Conservation (phyloP, 2,329 filamentous ascomycete species). For the Pseudogymnoascus sp. region DNA sequence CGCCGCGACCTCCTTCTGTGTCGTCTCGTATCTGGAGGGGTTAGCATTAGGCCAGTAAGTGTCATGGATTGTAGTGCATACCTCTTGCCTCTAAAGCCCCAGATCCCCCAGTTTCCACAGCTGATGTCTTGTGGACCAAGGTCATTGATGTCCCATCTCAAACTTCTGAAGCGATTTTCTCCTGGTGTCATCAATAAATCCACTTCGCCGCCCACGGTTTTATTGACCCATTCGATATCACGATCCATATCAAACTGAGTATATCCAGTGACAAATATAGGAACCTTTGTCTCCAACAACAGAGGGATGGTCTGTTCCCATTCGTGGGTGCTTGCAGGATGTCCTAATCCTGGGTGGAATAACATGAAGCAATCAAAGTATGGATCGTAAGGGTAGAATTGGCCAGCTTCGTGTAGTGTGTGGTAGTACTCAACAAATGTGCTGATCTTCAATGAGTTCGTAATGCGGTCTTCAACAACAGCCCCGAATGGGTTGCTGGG, state of each 20-base stretch:
- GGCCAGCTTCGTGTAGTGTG: slow-evolving; percentile 81
- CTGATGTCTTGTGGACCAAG: slow-evolving; percentile 88
- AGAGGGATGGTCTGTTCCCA: slow-evolving; percentile 88
- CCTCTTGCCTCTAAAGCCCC: slow-evolving; percentile 96
- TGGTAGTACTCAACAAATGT: slow-evolving; percentile 99
- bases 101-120: slow-evolving; percentile 94
- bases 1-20: slow-evolving; percentile 20
- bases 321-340: slow-evolving; percentile 86
- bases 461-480: slow-evolving; percentile 86
- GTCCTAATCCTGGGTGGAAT: slow-evolving; percentile 93
- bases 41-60: slow-evolving; percentile 12
- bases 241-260: slow-evolving; percentile 91
- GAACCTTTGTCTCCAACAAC: slow-evolving; percentile 89
- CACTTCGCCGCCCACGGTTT: slow-evolving; percentile 81
- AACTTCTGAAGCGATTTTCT: slow-evolving; percentile 87
- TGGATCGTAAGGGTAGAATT: slow-evolving; percentile 91
- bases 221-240: slow-evolving; percentile 82
- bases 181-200: slow-evolving; percentile 86
- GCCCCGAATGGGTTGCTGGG: slow-evolving; percentile 84
- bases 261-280: slow-evolving; percentile 90
- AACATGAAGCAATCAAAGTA: slow-evolving; percentile 98
- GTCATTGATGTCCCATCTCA: slow-evolving; percentile 96
- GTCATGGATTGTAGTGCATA: slow-evolving; percentile 37
- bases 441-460: slow-evolving; percentile 86
- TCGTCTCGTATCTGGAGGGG: slow-evolving; percentile 28